Evolutionary conservation across 805 yeast species (phyloP).

Genomic region (Starmerella kuoi): DNA sequence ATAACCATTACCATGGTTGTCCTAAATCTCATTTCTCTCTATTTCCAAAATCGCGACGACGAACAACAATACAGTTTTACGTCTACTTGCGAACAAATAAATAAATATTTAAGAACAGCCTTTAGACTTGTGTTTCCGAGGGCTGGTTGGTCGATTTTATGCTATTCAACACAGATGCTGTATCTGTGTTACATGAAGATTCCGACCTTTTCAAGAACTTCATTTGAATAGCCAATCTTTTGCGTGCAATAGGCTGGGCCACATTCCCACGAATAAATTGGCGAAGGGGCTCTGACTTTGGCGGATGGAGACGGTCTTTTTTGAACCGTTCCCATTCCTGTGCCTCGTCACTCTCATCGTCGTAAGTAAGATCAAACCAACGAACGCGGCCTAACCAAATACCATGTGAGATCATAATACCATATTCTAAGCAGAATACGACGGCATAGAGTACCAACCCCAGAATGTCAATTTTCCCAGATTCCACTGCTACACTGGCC

Average conservation of each 20-base stretch:
- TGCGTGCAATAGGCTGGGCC: conserved; percentile 8
- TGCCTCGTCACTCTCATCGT: conserved; percentile 6
- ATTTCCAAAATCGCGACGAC: too few relatives aligned
- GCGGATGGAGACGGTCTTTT: conserved; percentile 6
- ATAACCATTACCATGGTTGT: too few relatives aligned
- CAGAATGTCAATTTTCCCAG: conserved; percentile 58
- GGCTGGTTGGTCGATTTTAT: too few relatives aligned
- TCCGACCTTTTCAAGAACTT: too few relatives aligned
- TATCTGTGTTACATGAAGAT: too few relatives aligned
- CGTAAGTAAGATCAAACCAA: conserved; percentile 13
- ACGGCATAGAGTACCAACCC: conserved; percentile 65
- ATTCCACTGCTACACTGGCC: conserved; percentile 41
- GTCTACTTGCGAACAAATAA: too few relatives aligned
- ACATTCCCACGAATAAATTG: conserved; percentile 3
- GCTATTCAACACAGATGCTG: too few relatives aligned
- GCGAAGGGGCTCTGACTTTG: conserved; percentile 8
- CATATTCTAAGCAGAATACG: conserved; percentile 63
- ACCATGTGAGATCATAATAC: conserved; percentile 57
- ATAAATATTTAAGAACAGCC: too few relatives aligned
- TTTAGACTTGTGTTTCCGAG: too few relatives aligned
- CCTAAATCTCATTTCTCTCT: too few relatives aligned
- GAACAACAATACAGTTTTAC: too few relatives aligned
- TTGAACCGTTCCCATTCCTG: conserved; percentile 7
- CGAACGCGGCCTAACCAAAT: conserved; percentile 45
- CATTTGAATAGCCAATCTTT: not conserved